Base-by-base conservation (phyloP, 2,329 filamentous ascomycete species). In the Hymenoscyphus fraxineus region DNA sequence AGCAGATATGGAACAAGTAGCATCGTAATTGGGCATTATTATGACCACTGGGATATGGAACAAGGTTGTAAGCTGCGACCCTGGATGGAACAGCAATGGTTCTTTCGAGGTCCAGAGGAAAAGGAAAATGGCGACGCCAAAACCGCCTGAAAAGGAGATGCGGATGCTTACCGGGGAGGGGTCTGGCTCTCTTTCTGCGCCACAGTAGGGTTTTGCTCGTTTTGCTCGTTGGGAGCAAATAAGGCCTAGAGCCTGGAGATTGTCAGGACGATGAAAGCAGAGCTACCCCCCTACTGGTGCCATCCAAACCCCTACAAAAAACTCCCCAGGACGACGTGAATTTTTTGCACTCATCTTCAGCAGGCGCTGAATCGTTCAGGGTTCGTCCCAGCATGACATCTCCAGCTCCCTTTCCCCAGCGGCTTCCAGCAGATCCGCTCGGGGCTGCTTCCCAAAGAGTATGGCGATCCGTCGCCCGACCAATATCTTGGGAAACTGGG, bases 401-500 rank as follows among this genome's bases (percentile, higher is more conserved):
- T 54, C 47, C 47, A 54, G 47, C 47, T 54, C 22, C 22, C 10
- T 12, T 22, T 54, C 9, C 47, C 47, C 47, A 54, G 55, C 55
- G 55, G 32, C 31, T 32, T 57, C 32, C 55, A 57, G 55, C 55
- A 57, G 31, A 57, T 38, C 31, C n/a, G 31, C 16, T 57, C 55
- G 55, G 55, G 32, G 55, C 55, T 57, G 55, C 55, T 57, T 32
- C 31, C 31, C 55, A 57, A 57, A 57, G 13, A 15, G 27, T 3
- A 27, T 6, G 27, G n/a, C 27, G 31, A n/a, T 57, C 32, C 55
- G 55, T 57, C 31, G 55, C 55, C 55, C 55, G 13, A 57, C 55
- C 55, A 38, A 57, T 35, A 57, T 38, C 55, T 57, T 57, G 55
- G 55, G 55, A 35, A 6, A 38, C 31, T 57, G 55, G 55, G 55